A percentile compares a stretch with the other conserved stretches of the same genome.
phyloP scores from a whole-genome alignment of 768 basidiomycete species.

The Suillus bovinus region DNA sequence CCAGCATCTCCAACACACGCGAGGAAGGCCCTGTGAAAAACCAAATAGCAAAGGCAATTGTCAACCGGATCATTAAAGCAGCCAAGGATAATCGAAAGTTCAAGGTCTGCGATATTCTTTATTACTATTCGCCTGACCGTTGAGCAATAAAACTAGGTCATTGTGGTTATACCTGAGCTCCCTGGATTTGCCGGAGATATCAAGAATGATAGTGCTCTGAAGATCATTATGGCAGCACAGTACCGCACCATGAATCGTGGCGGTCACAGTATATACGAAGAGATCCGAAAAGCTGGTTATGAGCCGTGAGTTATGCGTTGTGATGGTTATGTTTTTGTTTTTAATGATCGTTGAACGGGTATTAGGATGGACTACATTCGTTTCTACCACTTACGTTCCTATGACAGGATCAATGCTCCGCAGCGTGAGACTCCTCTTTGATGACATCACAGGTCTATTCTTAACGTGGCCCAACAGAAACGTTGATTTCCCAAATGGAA shows the following conservation, averaged over 20 bases:
- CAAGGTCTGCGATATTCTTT: conserved; percentile 46
- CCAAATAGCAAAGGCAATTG: conserved; percentile 78
- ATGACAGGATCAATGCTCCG: conserved; percentile 88
- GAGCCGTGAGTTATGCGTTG: conserved; percentile 60
- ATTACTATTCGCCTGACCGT: background rate
- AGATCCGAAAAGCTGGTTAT: conserved; percentile 71
- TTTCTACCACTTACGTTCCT: conserved; percentile 91
- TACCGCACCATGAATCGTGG: conserved; percentile 91
- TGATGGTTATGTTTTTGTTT: background rate
- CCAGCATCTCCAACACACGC: conserved; percentile 75
- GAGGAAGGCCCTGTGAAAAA: conserved; percentile 73
- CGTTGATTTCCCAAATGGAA: conserved; percentile 71
- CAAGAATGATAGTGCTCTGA: conserved; percentile 59
- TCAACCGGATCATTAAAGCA: conserved; percentile 84
- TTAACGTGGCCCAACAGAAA: conserved; percentile 30
- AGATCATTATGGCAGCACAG: conserved; percentile 87
- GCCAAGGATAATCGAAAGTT: conserved; percentile 71
- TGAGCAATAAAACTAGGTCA: conserved; percentile 49
- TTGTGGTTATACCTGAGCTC: conserved; percentile 87
- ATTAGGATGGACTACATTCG: conserved; percentile 78
- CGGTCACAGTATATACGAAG: conserved; percentile 83
- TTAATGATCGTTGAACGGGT: background rate
- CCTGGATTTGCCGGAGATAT: conserved; percentile 90
- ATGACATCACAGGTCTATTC: conserved; percentile 14
- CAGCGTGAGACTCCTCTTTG: conserved; percentile 40